Evolutionary conservation across 306 rosid species (phyloP).

Genomic region (Glycine soja): DNA sequence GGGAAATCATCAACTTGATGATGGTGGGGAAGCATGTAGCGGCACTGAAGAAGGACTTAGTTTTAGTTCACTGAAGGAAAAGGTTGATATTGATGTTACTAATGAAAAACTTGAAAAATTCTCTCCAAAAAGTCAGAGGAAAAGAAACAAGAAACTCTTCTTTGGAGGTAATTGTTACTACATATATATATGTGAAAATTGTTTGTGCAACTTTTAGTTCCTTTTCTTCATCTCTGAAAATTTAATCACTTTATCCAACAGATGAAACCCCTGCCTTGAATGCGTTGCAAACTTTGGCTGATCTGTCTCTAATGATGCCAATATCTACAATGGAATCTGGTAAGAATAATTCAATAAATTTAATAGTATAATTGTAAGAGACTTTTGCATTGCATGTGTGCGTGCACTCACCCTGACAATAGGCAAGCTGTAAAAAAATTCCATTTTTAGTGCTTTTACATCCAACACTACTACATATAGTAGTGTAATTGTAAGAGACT

Average conservation of each 20-base stretch:
- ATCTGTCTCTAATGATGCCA: slow-evolving; percentile 83
- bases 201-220: slow-evolving; percentile 31
- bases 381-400: neutral
- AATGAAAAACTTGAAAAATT: slow-evolving; percentile 57
- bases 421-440: no score
- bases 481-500: slow-evolving; percentile 12
- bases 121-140: slow-evolving; percentile 61
- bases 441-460: no score
- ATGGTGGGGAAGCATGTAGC: slow-evolving; percentile 91
- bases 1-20: slow-evolving; percentile 65
- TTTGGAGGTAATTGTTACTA: slow-evolving; percentile 70
- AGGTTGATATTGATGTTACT: slow-evolving; percentile 63
- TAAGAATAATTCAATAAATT: slow-evolving; percentile 47
- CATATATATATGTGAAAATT: neutral
- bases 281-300: slow-evolving; percentile 90
- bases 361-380: slow-evolving; percentile 6
- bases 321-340: slow-evolving; percentile 71
- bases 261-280: slow-evolving; percentile 73
- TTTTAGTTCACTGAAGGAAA: slow-evolving; percentile 60
- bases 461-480: no score
- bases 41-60: slow-evolving; percentile 84
- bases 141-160: slow-evolving; percentile 66
- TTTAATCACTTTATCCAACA: slow-evolving; percentile 44
- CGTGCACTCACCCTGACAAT: no score
- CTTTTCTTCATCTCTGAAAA: slow-evolving; percentile 36